These are phyloP conservation scores for Scenedesmus sp. DNA, from an alignment of 163 green algal species.

Conservation along the genomic window DNA sequence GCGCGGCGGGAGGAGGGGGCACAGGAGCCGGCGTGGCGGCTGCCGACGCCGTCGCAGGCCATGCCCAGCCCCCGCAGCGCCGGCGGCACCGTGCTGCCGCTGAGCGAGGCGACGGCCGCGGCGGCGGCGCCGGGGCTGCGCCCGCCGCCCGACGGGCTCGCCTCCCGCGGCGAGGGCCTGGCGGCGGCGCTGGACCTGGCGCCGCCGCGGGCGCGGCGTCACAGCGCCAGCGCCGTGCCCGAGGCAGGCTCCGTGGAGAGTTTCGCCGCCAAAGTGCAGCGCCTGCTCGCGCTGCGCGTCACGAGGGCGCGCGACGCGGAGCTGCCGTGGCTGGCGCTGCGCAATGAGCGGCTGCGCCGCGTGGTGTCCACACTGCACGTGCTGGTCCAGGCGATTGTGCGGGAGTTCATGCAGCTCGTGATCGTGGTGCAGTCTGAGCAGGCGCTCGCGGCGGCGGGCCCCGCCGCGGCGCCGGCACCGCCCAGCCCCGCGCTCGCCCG, in stretches of 20 bases:
- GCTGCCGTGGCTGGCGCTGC: conserved; percentile 21
- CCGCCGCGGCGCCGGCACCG: neutral
- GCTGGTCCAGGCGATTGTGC: neutral
- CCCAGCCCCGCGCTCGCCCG: neutral
- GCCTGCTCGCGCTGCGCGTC: conserved; percentile 6
- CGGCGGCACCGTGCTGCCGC: too few species aligned
- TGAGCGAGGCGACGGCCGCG: too few species aligned
- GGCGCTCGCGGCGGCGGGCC: neutral
- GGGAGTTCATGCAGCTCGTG: conserved; percentile 15
- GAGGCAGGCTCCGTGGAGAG: too few species aligned
- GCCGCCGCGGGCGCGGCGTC: neutral
- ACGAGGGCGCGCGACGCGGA: neutral
- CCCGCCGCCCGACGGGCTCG: too few species aligned
- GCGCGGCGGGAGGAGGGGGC: too few species aligned
- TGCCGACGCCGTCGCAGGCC: too few species aligned
- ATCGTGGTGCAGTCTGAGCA: conserved; percentile 10
- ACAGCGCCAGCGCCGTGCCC: too few species aligned
- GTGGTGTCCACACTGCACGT: too few species aligned
- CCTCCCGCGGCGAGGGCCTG: neutral
- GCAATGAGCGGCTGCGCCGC: conserved; percentile 14
- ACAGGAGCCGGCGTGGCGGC: too few species aligned
- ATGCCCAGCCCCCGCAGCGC: too few species aligned
- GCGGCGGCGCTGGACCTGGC: neutral
- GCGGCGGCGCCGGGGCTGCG: too few species aligned
- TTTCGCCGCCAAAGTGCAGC: too few species aligned